Evolutionary conservation across 2,329 filamentous ascomycete genomes (phyloP), one percentile per base, ranked within the genome.

Genomic region (Dendrostoma leiphaemia): DNA sequence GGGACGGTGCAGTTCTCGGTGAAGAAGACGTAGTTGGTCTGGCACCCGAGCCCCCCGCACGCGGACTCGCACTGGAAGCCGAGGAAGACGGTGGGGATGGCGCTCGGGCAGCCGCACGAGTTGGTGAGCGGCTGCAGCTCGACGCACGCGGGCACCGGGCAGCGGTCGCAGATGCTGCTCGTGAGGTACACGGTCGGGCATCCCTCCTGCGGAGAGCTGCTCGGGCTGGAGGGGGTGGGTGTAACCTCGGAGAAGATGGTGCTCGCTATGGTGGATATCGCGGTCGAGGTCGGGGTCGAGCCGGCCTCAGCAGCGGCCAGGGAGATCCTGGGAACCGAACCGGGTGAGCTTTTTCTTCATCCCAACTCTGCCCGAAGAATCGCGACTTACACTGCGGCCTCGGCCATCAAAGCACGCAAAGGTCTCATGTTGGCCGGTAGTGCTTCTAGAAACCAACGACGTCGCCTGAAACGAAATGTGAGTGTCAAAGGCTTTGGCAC

Each of bases 151-250:
- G 59, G 61, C n/a, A 28, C 24, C 8, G 34, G 34, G 38, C 61
- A 63, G 28, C 56, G 58, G 31, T 28, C 37, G 53, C 61, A 63
- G 24, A 56, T 35, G 32, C 56, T 31, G 34, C 45, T 51, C 9
- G 61, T 63, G 12, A 57, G 21, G 3, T 49, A 62, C 40, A 62
- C 48, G 15, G 61, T 63, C 4, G 61, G 60, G 24, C 61, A 63
- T 17, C 43, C 57, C 1, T 51, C 46, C 9, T 41, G 45, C n/a
- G n/a, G n/a, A 3, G 34, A 23, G 26, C 29, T 37, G 12, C 50
- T 26, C 6, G 44, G 26, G 6, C 32, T 26, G 2, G 19, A 2
- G 12, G 48, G n/a, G 15, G 53, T 23, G 15, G 41, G 41, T n/a
- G 53, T 51, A 34, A 46, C 24, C 38, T 41, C 38, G 23, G 38